A percentile compares a stretch with the other conserved stretches of the same genome.
Conservation (phyloP, 1,284 basidiomycete genomes). For the Vanrija sp. region DNA sequence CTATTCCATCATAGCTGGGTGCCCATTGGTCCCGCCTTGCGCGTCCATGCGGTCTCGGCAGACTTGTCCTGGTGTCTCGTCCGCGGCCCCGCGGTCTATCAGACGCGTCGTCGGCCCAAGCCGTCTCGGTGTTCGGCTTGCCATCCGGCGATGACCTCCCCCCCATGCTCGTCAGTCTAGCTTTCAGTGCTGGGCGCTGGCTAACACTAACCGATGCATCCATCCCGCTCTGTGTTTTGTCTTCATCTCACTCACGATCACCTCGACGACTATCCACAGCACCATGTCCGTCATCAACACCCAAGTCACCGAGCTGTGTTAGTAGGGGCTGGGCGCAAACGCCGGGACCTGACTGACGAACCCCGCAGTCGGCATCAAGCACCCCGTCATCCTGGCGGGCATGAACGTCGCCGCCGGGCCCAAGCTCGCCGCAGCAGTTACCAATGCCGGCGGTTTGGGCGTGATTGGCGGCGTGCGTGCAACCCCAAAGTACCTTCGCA, state of each 20-base stretch:
- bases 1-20: no score
- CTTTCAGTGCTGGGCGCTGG: no score
- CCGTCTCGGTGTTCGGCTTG: no score
- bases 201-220: no score
- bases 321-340: constrained; percentile 8
- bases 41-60: no score
- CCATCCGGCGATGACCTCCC: no score
- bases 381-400: constrained; percentile 81
- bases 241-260: background rate
- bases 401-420: constrained; percentile 88
- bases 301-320: constrained; percentile 69
- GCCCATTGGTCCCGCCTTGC: no score
- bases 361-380: constrained; percentile 63
- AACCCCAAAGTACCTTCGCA: constrained; percentile 45
- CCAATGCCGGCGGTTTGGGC: constrained; percentile 78
- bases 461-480: constrained; percentile 76
- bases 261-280: background rate
- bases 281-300: constrained; percentile 52
- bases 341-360: background rate
- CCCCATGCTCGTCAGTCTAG: no score
- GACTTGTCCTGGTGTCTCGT: no score
- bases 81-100: no score
- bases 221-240: no score
- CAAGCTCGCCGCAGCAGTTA: constrained; percentile 68
- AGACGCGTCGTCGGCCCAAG: no score